A percentile compares a stretch with the other conserved stretches of the same genome.
Conservation (phyloP, 2,329 filamentous ascomycete species). For the Colletotrichum sp. region DNA sequence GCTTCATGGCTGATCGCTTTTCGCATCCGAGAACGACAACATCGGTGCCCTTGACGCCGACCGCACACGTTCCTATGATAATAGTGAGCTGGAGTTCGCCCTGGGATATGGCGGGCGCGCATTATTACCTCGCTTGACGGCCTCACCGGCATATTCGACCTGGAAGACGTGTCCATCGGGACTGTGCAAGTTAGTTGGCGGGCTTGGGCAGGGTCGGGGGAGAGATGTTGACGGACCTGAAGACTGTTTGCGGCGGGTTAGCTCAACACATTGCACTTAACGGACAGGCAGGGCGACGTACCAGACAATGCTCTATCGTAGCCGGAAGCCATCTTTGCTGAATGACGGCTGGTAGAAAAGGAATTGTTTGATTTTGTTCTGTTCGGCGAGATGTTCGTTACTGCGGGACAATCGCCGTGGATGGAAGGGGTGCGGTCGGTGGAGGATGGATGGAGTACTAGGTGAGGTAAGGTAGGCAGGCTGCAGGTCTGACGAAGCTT, state of each 20-base stretch:
- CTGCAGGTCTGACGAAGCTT: conserved; percentile 35
- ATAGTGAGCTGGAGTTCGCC: conserved; percentile 27
- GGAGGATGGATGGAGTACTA: conserved; percentile 18
- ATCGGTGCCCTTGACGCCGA: conserved; percentile 93
- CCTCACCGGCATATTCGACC: conserved; percentile 98
- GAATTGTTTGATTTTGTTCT: neutral
- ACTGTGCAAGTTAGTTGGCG: conserved; percentile 64
- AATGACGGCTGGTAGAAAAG: neutral
- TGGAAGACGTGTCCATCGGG: conserved; percentile 99
- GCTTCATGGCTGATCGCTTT: conserved; percentile 98
- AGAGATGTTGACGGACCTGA: conserved; percentile 65
- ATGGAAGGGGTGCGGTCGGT: conserved; percentile 16
- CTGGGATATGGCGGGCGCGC: conserved; percentile 11
- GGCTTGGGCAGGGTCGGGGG: conserved; percentile 8
- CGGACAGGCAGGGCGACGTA: conserved; percentile 56
- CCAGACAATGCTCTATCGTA: conserved; percentile 99
- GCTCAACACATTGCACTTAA: conserved; percentile 28
- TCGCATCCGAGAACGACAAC: conserved; percentile 97
- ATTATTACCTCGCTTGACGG: conserved; percentile 88
- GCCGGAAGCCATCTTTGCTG: conserved; percentile 77
- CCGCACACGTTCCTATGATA: conserved; percentile 85
- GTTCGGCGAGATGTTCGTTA: neutral
- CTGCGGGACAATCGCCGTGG: conserved; percentile 13
- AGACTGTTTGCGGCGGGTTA: conserved; percentile 69
- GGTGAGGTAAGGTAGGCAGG: conserved; percentile 23